Base-by-base conservation (phyloP, 73 alveolate species). In the Tetrahymena malaccensis region DNA sequence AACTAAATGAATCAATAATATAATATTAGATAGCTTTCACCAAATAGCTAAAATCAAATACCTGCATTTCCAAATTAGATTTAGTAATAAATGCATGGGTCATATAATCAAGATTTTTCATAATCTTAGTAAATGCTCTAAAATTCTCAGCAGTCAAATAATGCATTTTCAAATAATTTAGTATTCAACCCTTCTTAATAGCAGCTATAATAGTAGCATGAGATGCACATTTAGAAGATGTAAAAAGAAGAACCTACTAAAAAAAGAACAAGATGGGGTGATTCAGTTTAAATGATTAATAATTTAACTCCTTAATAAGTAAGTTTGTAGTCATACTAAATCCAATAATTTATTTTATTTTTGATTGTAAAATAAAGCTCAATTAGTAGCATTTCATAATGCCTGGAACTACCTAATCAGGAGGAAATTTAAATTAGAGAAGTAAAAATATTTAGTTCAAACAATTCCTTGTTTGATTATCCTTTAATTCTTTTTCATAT, bases 191-290 rank as follows among this genome's bases (percentile, higher is more conserved):
- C 89, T 22, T 70, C 89, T 70, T n/a, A 70, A 31, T 70, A 70
- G 31, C 5, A 70, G 37, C 37, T 70, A 1, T n/a, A 70, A 25
- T 70, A 70, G 11, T 70, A 70, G 89, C 89, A 70, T 25, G 89
- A 70, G 31, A 70, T 70, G 35, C 89, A 70, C 25, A 31, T 70
- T 4, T 34, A 27, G 17, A 70, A 70, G 31, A n/a, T 70, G 43
- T 27, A 70, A 70, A 70, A 70, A 70, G 89, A 70, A 12, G 89
- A 70, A 70, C 37, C 89, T 70, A 70, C 34, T 4, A 70, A n/a
- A 70, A 70, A 70, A n/a, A 70, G 89, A n/a, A n/a, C 89, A 70
- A 70, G 89, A 70, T 70, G 89, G 89, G 89, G 89, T n/a, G 89
- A 70, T n/a, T 70, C 17, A 70, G 89, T 70, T 3, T n/a, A 70